Percentiles rank a stretch among this genome's conserved stretches.
These are phyloP conservation scores for Oryza nivara DNA, from an alignment of 176 grass and related monocot species.

Conservation along the genomic window DNA sequence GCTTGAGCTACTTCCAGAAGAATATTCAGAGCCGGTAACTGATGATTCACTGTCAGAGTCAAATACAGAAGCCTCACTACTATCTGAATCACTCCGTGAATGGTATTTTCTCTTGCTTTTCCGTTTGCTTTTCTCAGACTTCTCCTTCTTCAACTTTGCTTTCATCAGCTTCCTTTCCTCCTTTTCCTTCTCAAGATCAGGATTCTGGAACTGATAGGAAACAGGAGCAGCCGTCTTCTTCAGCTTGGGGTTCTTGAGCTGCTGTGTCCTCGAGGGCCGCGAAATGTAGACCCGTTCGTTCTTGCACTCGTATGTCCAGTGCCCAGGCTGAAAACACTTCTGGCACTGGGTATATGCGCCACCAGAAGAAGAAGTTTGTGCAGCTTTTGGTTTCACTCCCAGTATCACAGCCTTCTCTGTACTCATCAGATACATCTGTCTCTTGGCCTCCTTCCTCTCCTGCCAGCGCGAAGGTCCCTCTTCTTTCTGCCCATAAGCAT, in stretches of 20 bases:
- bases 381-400: conserved; percentile 64
- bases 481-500: conserved; percentile 90
- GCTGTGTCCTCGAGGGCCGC: conserved; percentile 55
- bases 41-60: conserved; percentile 64
- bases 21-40: conserved; percentile 53
- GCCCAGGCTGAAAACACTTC: conserved; percentile 82
- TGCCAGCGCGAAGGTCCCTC: conserved; percentile 78
- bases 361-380: conserved; percentile 37
- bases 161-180: conserved; percentile 47
- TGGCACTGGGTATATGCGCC: conserved; percentile 62
- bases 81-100: conserved; percentile 61
- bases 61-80: conserved; percentile 70
- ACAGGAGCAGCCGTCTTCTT: conserved; percentile 60
- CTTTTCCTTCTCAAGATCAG: conserved; percentile 67
- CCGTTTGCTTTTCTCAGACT: conserved; percentile 33
- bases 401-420: conserved; percentile 74
- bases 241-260: conserved; percentile 81
- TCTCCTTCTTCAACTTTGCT: conserved; percentile 41
- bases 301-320: conserved; percentile 89
- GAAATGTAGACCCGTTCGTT: conserved; percentile 82
- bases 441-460: conserved; percentile 89
- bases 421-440: conserved; percentile 90
- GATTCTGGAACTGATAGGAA: conserved; percentile 65
- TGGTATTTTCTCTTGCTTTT: conserved; percentile 75
- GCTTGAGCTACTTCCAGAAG: conserved; percentile 71